Evolutionary conservation across 2,329 filamentous ascomycete species (phyloP), one percentile per base, ranked within the genome.

Genomic region (Pochonia chlamydosporia): DNA sequence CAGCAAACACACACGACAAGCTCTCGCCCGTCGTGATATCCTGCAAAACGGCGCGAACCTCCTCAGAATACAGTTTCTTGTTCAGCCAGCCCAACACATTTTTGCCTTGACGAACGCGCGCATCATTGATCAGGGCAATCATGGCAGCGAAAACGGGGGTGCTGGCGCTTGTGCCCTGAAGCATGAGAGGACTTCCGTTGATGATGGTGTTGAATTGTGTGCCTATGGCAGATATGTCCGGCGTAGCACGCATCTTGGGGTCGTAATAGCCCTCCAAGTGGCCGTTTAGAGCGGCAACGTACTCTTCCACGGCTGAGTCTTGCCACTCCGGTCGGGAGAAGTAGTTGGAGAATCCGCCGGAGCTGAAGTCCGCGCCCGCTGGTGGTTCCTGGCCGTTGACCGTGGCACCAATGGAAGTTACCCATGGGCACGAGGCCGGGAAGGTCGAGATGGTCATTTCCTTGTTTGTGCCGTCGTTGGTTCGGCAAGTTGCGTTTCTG

Each of bases 331-430:
- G 71, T 3, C 68, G 64, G 1, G 54, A 14, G 52, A 78, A 81
- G 54, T 72, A 72, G 48, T 72, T 67, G 49, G 72, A 76, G 62
- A 80, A 80, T 4, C 77, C 77, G 7, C 77, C 74, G 3, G 69
- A 65, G 44, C 70, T 75, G 56, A 71, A 75, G n/a, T 53, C 54
- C 2, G 74, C 68, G 3, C 67, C 74, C 3, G 54, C 58, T 10
- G 73, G 66, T 1, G 69, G 69, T 4, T 64, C 59, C 3, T 55
- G 53, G 2, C 53, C 54, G 53, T 66, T 66, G 33, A 51, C 58
- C 1, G 80, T 82, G 2, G 78, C 84, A 6, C 85, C 85, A 1
- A 88, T 77, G 3, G 75, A 67, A 0, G 85, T 88, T 7, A 87
- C 76, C 61, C 79, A 88, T 0, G 84, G 84, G 55, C 85, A 89